Conservation (phyloP, 495 filamentous ascomycete species). For the Parmelia sp. region DNA sequence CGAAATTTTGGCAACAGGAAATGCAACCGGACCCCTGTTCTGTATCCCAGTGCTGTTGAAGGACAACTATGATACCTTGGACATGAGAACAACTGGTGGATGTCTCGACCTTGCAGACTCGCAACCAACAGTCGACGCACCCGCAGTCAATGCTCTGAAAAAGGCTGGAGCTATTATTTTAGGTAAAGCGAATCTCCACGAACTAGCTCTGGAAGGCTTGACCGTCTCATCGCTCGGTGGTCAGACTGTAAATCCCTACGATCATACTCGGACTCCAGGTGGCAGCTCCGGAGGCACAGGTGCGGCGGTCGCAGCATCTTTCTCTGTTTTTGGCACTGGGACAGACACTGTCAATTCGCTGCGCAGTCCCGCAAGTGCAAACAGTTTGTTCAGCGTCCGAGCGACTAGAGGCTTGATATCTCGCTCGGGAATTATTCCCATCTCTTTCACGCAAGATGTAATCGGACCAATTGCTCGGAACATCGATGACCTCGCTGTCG, state of each 20-base stretch:
- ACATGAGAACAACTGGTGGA: constrained; percentile 51
- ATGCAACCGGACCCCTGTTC: constrained; percentile 42
- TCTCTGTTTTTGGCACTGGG: constrained; percentile 52
- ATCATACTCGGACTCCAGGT: constrained; percentile 53
- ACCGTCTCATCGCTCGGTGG: constrained; percentile 55
- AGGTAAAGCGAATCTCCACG: constrained; percentile 61
- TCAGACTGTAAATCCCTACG: constrained; percentile 59
- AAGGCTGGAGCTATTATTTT: constrained; percentile 58
- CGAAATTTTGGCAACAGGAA: constrained; percentile 35
- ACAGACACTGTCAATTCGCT: constrained; percentile 61
- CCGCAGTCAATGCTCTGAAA: constrained; percentile 44
- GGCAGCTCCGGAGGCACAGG: constrained; percentile 59
- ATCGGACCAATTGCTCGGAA: constrained; percentile 54
- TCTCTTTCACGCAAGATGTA: constrained; percentile 56
- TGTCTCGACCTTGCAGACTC: constrained; percentile 42
- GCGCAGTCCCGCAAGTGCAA: constrained; percentile 56
- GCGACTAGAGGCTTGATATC: constrained; percentile 54
- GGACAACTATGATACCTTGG: constrained; percentile 52
- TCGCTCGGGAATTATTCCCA: constrained; percentile 49
- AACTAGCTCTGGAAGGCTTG: constrained; percentile 57
- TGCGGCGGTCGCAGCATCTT: constrained; percentile 52
- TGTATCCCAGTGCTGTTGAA: constrained; percentile 58
- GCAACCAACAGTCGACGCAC: constrained; percentile 41
- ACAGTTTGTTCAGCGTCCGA: constrained; percentile 53
- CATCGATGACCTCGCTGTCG: constrained; percentile 47